Percentiles rank a stretch among this genome's conserved stretches.
These are phyloP conservation scores for Nakazawaea ernobii DNA, from an alignment of 805 yeast genomes.

Conservation along the genomic window DNA sequence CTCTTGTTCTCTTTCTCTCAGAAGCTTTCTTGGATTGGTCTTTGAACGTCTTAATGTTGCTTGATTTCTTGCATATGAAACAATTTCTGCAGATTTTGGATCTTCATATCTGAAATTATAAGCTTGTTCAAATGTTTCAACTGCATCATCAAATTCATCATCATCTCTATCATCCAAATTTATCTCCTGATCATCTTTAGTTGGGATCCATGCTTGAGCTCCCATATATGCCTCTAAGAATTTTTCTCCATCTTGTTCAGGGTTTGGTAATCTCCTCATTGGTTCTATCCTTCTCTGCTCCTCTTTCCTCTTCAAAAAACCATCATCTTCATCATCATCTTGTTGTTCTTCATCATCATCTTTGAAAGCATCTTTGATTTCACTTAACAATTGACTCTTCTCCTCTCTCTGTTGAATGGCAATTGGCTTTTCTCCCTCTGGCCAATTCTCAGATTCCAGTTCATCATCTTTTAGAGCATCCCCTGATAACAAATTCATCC, in stretches of 20 bases:
- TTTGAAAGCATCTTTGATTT: conserved; percentile 65
- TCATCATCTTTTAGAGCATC: conserved; percentile 50
- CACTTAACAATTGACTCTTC: conserved; percentile 63
- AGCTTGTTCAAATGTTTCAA: conserved; percentile 84
- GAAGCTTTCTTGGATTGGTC: conserved; percentile 69
- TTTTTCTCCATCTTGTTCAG: conserved; percentile 53
- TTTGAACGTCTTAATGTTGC: conserved; percentile 85
- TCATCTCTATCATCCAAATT: conserved; percentile 58
- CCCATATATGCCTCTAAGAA: conserved; percentile 71
- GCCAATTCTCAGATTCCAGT: conserved; percentile 40
- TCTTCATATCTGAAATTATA: conserved; percentile 95
- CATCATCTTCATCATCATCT: conserved; percentile 37
- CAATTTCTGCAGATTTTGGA: conserved; percentile 83
- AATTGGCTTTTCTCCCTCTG: conserved; percentile 60
- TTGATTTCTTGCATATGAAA: conserved; percentile 91
- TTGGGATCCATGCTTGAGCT: conserved; percentile 87
- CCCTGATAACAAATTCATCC: conserved; percentile 74
- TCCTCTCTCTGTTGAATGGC: conserved; percentile 73
- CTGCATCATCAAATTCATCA: conserved; percentile 87
- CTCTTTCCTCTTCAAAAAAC: conserved; percentile 56
- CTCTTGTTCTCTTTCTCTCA: conserved; percentile 67
- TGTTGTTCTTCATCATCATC: conserved; percentile 39
- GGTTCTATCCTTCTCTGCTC: conserved; percentile 17
- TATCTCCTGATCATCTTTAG: conserved; percentile 49
- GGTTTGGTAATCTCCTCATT: conserved; percentile 52